Evolutionary conservation across 345 rosid species (phyloP).

Genomic region (Laguncularia racemosa): DNA sequence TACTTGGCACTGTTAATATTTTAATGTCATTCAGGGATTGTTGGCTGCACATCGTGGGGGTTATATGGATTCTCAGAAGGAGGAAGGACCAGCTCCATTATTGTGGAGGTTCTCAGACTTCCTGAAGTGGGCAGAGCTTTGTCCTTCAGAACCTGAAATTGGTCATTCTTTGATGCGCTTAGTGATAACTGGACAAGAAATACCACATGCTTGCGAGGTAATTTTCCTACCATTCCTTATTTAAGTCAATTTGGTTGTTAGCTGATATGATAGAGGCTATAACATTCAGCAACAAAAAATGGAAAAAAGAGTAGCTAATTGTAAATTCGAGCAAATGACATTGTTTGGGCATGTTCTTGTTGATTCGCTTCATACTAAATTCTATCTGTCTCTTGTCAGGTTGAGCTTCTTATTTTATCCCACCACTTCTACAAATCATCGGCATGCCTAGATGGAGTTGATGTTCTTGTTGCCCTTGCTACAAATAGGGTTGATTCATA

Average conservation of each 20-base stretch:
- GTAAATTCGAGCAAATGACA: not conserved
- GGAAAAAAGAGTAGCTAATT: not conserved
- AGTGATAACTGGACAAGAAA: slow-evolving; percentile 94
- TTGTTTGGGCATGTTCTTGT: not conserved
- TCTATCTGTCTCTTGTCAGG: slow-evolving; percentile 38
- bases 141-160: slow-evolving; percentile 95
- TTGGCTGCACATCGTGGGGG: slow-evolving; percentile 99
- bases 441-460: slow-evolving; percentile 98
- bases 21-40: slow-evolving; percentile 54
- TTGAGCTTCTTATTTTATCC: slow-evolving; percentile 91
- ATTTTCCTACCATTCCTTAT: not conserved
- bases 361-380: not conserved
- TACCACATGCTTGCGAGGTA: slow-evolving; percentile 99
- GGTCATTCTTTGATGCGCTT: slow-evolving; percentile 99
- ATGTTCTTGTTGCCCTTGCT: slow-evolving; percentile 96
- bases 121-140: slow-evolving; percentile 94
- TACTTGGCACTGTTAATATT: not conserved
- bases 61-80: slow-evolving; percentile 89
- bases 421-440: slow-evolving; percentile 98
- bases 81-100: slow-evolving; percentile 97
- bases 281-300: too few species aligned
- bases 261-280: not conserved
- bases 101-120: slow-evolving; percentile 97
- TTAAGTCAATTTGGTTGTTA: not conserved
- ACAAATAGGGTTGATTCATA: slow-evolving; percentile 94